Base-by-base conservation (phyloP, 1,139 yeast genomes). In the Kodamaea plutei region DNA sequence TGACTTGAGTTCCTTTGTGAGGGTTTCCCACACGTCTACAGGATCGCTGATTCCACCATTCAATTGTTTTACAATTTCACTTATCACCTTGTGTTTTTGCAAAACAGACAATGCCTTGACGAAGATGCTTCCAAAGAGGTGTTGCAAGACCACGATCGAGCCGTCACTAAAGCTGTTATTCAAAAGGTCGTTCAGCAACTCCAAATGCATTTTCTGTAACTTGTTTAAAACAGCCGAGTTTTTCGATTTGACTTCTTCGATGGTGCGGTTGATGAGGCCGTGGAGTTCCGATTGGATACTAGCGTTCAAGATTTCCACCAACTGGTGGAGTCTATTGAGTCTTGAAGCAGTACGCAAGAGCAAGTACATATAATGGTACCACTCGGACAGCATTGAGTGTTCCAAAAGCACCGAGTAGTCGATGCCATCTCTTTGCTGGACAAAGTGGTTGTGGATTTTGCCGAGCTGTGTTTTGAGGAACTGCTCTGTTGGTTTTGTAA, bases 11-110 rank as follows among this genome's bases (percentile, higher is more conserved):
- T 84, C 94, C 27, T 65, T 66, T 26, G 76, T 74, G 22, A 84
- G 52, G 2, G 66, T 59, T 12, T 55, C 54, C 83, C 91, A 84
- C 8, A 82, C 65, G n/a, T 56, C 61, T 21, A 61, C 59, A 35
- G 82, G 61, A 35, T 71, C 71, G 33, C 34, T 35, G 2, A n/a
- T 34, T 31, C 8, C 31, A 15, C 28, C 37, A 23, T 23, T 38
- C 38, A 8, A 38, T 32, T 23, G 27, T 28, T 43, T 42, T 15
- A 72, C 70, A 8, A 80, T 70, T 39, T 78, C 87, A 38, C 65
- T 64, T 2, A 87, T 67, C 1, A 81, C 78, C 30, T 82, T 66
- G 48, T 84, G 89, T 20, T 76, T 73, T 56, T 85, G 94, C 15
- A 85, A 55, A 5, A 84, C 78, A 13, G 78, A 69, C 33, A 82